Evolutionary conservation across 495 filamentous ascomycete genomes (phyloP), one percentile per base, ranked within the genome.

Genomic region (Aspergillus biplanus): DNA sequence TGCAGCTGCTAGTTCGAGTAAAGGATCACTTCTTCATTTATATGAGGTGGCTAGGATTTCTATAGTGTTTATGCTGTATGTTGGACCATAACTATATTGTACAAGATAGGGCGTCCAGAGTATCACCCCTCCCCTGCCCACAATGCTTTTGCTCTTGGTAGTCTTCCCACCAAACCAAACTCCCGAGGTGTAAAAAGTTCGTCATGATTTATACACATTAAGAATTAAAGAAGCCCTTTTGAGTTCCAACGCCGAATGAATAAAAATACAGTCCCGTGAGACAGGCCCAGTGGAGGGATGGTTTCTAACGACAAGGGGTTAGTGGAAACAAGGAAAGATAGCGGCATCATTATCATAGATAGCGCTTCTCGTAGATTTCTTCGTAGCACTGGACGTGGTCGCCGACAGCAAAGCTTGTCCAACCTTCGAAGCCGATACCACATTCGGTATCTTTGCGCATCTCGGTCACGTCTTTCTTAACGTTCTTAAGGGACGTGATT

Each of bases 361-460:
- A 74, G 64, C 93, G 83, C 80, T 90, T 89, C 75, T 93, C 92
- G 34, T 69, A 71, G 16, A 87, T 82, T 77, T 93, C 88, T 70
- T 97, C 92, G 71, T 94, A 93, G 21, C 86, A 85, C 78, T 97
- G 94, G 63, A 98, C 80, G 66, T 87, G 83, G 77, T 99, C 96
- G 31, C 93, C 95, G 35, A 87, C 81, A 61, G 86, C 70, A 76
- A 98, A 91, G 18, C 84, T 88, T 16, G 86, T 79, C 89, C 91
- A 98, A 42, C 78, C 82, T 7, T 89, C 85, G 68, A 99, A 97
- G 42, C 83, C 86, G 62, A 99, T 89, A 55, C 96, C 96, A 69
- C 96, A 99, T 73, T 99, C 96, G 47, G 80, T 86, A 46, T 91
- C 93, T 81, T 96, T 98, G 68, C 86, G 88, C 86, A 94, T 93